A percentile compares a stretch with the other conserved stretches of the same genome.
Evolutionary conservation across 2,329 filamentous ascomycete genomes (phyloP).

Genomic region (Trichoderma hamatum): DNA sequence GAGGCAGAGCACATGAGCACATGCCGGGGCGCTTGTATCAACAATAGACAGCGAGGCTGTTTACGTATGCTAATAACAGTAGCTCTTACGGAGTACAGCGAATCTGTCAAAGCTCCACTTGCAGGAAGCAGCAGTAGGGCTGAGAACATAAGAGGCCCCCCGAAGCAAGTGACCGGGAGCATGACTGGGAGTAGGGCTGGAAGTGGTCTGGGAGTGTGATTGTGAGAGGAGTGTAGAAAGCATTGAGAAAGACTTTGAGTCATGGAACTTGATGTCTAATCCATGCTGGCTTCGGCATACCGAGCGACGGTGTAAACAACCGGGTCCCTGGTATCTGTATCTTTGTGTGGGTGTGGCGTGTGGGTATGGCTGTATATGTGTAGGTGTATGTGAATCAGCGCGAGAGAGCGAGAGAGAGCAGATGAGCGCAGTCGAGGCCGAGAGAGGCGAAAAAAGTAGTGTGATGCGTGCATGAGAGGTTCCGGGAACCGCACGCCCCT

Average conservation of each 20-base stretch:
- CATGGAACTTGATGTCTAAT: slow-evolving; percentile 4
- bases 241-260: background rate
- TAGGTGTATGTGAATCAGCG: background rate
- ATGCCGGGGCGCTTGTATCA: slow-evolving; percentile 19
- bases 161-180: slow-evolving; percentile 12
- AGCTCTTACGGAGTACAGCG: slow-evolving; percentile 15
- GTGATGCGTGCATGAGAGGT: slow-evolving; percentile 7
- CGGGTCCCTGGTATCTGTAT: slow-evolving; percentile 16
- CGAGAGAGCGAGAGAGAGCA: background rate
- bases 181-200: background rate
- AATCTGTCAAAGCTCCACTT: slow-evolving; percentile 3
- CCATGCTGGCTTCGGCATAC: slow-evolving; percentile 4
- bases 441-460: background rate
- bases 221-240: background rate
- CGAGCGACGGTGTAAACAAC: background rate
- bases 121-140: slow-evolving; percentile 14
- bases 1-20: slow-evolving; percentile 20
- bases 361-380: background rate
- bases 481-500: slow-evolving; percentile 1
- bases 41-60: slow-evolving; percentile 9
- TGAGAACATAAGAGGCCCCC: background rate
- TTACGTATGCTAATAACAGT: slow-evolving; percentile 16
- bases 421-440: background rate
- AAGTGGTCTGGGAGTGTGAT: slow-evolving; percentile 9
- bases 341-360: background rate